Evolutionary conservation across 805 yeast genomes (phyloP).

Genomic region (Grigorovia jiainica): DNA sequence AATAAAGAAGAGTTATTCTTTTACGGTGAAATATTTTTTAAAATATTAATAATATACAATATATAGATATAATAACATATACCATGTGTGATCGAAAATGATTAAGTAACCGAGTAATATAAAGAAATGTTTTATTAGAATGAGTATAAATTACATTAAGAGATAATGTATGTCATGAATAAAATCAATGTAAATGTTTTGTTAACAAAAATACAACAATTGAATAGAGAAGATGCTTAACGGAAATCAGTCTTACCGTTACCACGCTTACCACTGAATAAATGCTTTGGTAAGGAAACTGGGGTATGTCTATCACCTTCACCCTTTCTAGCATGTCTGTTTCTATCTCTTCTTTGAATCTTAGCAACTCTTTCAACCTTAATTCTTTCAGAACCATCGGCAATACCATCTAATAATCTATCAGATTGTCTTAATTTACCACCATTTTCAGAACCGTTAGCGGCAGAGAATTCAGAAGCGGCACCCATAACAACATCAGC

Average conservation of each 20-base stretch:
- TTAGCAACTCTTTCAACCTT: constrained; percentile 84
- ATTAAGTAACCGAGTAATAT: neutral
- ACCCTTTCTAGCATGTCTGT: constrained; percentile 85
- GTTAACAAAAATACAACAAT: too few species aligned
- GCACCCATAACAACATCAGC: constrained; percentile 63
- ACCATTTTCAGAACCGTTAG: constrained; percentile 28
- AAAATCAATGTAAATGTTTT: too few species aligned
- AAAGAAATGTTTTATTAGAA: neutral
- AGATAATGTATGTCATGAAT: too few species aligned
- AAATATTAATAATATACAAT: neutral
- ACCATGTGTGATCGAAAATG: neutral
- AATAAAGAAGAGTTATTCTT: too few species aligned
- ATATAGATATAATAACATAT: neutral
- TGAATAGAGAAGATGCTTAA: constrained; percentile 30
- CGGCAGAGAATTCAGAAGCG: constrained; percentile 31
- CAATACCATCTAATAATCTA: constrained; percentile 78
- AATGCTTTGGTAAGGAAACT: constrained; percentile 83
- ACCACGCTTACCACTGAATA: constrained; percentile 95
- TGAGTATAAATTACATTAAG: neutral
- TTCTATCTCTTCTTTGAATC: constrained; percentile 87
- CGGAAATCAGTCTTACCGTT: constrained; percentile 88
- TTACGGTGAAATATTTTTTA: neutral
- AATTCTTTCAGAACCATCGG: constrained; percentile 68
- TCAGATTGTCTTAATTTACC: constrained; percentile 52
- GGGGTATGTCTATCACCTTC: constrained; percentile 91